Evolutionary conservation across 352 stramenopile genomes (phyloP), one percentile per base, ranked within the genome.

Genomic region (Labyrinthula sp.): DNA sequence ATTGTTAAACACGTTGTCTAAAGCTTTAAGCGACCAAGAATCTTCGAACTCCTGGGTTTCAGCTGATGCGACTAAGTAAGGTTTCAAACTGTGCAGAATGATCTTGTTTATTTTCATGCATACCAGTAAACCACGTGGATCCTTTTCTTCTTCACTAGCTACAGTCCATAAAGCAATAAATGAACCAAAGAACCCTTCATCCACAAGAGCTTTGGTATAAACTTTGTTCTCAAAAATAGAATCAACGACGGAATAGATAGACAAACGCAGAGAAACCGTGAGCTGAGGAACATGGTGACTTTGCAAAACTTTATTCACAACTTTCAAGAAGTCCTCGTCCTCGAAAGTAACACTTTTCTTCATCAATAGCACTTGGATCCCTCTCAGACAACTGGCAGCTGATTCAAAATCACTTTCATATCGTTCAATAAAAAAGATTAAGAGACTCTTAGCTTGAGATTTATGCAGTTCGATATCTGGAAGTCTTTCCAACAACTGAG

Each of bases 61-160:
- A 0, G 17, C 18, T 12, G 43, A 52, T 10, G 34, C 34, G 7
- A 30, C 43, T n/a, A n/a, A n/a, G n/a, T n/a, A n/a, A n/a, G n/a
- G n/a, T n/a, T n/a, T n/a, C n/a, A n/a, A n/a, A n/a, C n/a, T n/a
- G n/a, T n/a, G n/a, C n/a, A n/a, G n/a, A n/a, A n/a, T n/a, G n/a
- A n/a, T n/a, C n/a, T n/a, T n/a, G n/a, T n/a, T n/a, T 3, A 52
- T 15, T 31, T 35, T 31, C 10, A 52, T 21, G 7, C 14, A 27
- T 3, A 52, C 20, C 6, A 52, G 43, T 8, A 52, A 22, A 36
- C 41, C 43, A 12, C 43, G 43, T 4, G 43, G 43, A 28, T 52
- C 43, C 21, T 52, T 52, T 15, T 52, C 43, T 9, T 25, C 30
- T 25, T 52, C 43, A 23, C 40, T 43, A 6, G 40, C 40, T 15